phyloP scores from a whole-genome alignment of 129 eudicot genomes.

The Glebionis coronaria region DNA sequence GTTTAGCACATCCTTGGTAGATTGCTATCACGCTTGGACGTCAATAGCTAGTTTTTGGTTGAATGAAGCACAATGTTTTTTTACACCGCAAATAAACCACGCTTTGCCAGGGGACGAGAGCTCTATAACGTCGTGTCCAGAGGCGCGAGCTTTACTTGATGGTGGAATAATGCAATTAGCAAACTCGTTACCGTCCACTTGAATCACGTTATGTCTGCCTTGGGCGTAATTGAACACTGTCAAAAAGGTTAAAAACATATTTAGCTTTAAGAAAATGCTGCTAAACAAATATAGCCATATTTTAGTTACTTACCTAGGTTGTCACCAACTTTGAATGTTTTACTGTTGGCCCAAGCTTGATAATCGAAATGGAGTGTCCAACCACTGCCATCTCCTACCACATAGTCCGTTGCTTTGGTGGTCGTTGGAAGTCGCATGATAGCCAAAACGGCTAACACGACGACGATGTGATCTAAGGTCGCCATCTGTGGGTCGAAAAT shows the following conservation, averaged over 20 bases:
- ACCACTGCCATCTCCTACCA: too few species aligned
- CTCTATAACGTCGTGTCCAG: constrained; percentile 33
- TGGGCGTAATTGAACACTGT: constrained; percentile 42
- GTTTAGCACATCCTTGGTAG: neutral
- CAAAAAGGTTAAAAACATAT: neutral
- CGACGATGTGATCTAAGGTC: too few species aligned
- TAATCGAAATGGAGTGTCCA: too few species aligned
- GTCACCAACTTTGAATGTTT: too few species aligned
- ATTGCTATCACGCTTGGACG: constrained; percentile 12
- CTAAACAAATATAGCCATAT: too few species aligned
- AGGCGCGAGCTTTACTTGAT: constrained; percentile 17
- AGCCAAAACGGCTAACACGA: too few species aligned
- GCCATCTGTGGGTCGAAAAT: too few species aligned
- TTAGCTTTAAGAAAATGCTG: neutral
- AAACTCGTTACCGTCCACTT: constrained; percentile 27
- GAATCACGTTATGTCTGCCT: constrained; percentile 39
- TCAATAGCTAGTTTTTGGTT: constrained; percentile 37
- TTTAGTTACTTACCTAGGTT: too few species aligned
- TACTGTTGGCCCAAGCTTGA: too few species aligned
- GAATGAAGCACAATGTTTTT: constrained; percentile 25
- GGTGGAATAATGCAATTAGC: constrained; percentile 29
- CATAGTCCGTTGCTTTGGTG: too few species aligned
- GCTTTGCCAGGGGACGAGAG: constrained; percentile 22
- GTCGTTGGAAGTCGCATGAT: too few species aligned
- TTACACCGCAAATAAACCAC: constrained; percentile 39